These are phyloP conservation scores for Tulasnella sp. DNA, from an alignment of 768 basidiomycete genomes.

Conservation along the genomic window DNA sequence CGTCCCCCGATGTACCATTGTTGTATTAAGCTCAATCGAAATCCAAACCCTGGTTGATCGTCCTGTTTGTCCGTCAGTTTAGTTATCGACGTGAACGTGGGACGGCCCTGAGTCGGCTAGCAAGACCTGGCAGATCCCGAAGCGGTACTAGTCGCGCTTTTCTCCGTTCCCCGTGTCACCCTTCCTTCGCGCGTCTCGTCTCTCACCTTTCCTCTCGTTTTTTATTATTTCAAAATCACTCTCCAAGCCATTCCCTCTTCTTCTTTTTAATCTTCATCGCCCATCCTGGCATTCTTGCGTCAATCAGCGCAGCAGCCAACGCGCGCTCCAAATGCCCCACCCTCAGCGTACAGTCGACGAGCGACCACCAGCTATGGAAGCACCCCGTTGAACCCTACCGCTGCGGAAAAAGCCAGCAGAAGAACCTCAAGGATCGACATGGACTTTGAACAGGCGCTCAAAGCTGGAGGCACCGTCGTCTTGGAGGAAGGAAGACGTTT, in stretches of 20 bases:
- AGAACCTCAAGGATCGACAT: slow-evolving; percentile 65
- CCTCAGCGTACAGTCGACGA: background rate
- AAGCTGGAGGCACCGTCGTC: slow-evolving; percentile 55
- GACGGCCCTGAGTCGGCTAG: background rate
- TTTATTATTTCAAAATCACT: background rate
- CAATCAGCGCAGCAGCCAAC: background rate
- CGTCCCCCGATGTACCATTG: background rate
- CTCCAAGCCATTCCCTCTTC: background rate
- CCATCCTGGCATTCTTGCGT: slow-evolving; percentile 3
- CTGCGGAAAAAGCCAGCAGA: slow-evolving; percentile 25
- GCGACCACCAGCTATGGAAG: background rate
- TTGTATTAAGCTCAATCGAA: background rate
- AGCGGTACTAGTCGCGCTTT: background rate
- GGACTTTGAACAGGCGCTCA: slow-evolving; percentile 74
- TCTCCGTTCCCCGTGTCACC: too few relatives aligned
- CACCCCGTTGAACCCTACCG: background rate
- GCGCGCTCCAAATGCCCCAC: slow-evolving; percentile 2
- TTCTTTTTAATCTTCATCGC: background rate
- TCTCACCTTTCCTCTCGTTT: background rate
- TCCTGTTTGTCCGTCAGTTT: background rate
- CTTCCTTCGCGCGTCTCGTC: too few relatives aligned
- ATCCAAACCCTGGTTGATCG: background rate
- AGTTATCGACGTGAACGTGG: background rate
- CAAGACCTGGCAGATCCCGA: background rate
- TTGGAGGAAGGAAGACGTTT: slow-evolving; percentile 67